These are phyloP conservation scores for Penicillium brasilianum DNA, from an alignment of 2,329 filamentous ascomycete genomes.

Conservation along the genomic window DNA sequence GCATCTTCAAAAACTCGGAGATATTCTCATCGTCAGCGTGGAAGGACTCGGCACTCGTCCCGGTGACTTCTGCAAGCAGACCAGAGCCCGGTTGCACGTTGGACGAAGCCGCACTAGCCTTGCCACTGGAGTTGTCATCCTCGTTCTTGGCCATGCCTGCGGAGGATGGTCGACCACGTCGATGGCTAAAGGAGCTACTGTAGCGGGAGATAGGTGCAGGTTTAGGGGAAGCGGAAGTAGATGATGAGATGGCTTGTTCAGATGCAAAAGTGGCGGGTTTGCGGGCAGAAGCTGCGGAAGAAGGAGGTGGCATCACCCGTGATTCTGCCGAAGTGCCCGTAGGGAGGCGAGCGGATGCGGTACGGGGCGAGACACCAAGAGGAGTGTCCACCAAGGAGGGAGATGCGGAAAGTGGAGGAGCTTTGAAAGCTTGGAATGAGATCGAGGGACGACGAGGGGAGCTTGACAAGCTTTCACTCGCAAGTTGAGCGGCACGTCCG, in stretches of 20 bases:
- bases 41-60: conserved; percentile 67
- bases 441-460: conserved; percentile 76
- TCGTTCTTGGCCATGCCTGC: conserved; percentile 67
- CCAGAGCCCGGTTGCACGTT: conserved; percentile 73
- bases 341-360: conserved; percentile 49
- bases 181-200: conserved; percentile 91
- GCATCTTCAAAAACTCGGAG: conserved; percentile 84
- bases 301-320: conserved; percentile 45
- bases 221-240: conserved; percentile 76
- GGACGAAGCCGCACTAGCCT: conserved; percentile 57
- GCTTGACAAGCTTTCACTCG: conserved; percentile 51
- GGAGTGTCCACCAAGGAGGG: conserved; percentile 63
- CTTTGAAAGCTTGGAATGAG: conserved; percentile 95
- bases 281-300: conserved; percentile 45
- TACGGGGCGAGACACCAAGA: conserved; percentile 59
- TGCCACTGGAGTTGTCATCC: conserved; percentile 64
- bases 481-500: conserved; percentile 41
- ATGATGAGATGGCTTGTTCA: conserved; percentile 66
- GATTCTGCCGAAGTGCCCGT: conserved; percentile 48
- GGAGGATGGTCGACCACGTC: conserved; percentile 76
- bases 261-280: conserved; percentile 59
- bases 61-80: conserved; percentile 71
- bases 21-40: conserved; percentile 91
- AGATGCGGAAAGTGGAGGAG: conserved; percentile 89
- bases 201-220: conserved; percentile 80